phyloP scores from a whole-genome alignment of 495 filamentous ascomycete species.

The Trichocladium uniseriatum region DNA sequence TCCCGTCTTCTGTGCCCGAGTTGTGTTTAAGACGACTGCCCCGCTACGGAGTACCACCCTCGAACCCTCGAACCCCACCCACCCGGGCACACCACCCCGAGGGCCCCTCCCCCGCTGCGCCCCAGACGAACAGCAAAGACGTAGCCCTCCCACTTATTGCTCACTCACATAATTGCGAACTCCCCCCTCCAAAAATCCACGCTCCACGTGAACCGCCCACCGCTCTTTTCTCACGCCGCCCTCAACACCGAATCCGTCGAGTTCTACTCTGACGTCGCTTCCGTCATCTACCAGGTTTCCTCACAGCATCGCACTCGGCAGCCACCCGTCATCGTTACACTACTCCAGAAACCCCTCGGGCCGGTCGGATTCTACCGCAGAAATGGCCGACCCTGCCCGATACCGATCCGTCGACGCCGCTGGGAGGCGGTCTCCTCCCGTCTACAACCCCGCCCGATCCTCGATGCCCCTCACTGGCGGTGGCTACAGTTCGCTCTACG shows the following conservation, averaged over 20 bases:
- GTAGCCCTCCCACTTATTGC: background rate
- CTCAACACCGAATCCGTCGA: background rate
- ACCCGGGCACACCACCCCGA: constrained; percentile 6
- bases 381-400: constrained; percentile 35
- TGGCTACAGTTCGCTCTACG: constrained; percentile 34
- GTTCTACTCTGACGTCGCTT: background rate
- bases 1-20: too few relatives aligned
- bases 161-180: background rate
- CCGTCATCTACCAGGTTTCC: background rate
- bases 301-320: background rate
- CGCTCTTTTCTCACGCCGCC: constrained; percentile 2
- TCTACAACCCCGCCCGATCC: constrained; percentile 39
- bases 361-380: constrained; percentile 1
- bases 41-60: too few relatives aligned
- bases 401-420: constrained; percentile 25
- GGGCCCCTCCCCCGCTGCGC: constrained; percentile 9
- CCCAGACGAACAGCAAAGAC: constrained; percentile 9
- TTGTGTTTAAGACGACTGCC: too few relatives aligned
- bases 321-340: background rate
- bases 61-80: background rate
- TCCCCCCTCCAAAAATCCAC: background rate
- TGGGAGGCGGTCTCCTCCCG: constrained; percentile 34
- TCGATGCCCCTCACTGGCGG: constrained; percentile 37
- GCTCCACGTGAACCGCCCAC: constrained; percentile 6
- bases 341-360: background rate